Base-by-base conservation (phyloP, 352 stramenopile genomes). In the Thraustochytrium sp. region DNA sequence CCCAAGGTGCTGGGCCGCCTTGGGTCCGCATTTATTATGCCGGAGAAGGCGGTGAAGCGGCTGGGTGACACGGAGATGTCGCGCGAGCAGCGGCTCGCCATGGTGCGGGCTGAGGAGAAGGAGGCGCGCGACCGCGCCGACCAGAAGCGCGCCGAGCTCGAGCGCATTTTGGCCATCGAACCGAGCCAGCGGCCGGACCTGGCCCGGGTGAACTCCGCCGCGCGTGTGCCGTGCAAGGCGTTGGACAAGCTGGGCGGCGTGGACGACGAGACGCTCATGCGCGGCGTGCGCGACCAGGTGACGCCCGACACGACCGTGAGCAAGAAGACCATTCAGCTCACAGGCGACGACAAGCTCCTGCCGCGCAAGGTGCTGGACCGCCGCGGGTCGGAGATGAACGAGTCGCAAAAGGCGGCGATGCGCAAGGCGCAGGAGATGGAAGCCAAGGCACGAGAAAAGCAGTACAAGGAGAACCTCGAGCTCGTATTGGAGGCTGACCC, bases 241-340 rank as follows among this genome's bases (percentile, higher is more conserved):
- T 11, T 75, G 11, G 62, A 75, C 5, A 51, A 54, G 16, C 62
- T 75, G 36, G 62, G 62, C 37, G 59, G 59, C 59, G 29, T 31
- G 9, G 36, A 34, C 29, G 62, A 75, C 31, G 62, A 75, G 44
- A 75, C 48, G 11, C 62, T 75, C 11, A 51, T 75, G 37, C 13
- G 36, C 8, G 11, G 53, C 4, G 62, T 75, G 11, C 38, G 62
- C 0, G 53, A 8, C 31, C 62, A 75, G 26, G 44, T 80, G 46
- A 80, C 42, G 11, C n/a, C 4, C 18, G 29, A 80, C n/a, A 80
- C 34, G 37, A 56, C 42, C 16, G 23, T 46, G 0, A 72, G 11
- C 0, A 64, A 65, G 26, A 80, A 80, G 51, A 80, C 68, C 23
- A 46, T 80, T 26, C 42, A 55, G 38, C 68, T 80, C 18, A 80